Evolutionary conservation across 306 rosid species (phyloP).

Genomic region (Delonix regia): DNA sequence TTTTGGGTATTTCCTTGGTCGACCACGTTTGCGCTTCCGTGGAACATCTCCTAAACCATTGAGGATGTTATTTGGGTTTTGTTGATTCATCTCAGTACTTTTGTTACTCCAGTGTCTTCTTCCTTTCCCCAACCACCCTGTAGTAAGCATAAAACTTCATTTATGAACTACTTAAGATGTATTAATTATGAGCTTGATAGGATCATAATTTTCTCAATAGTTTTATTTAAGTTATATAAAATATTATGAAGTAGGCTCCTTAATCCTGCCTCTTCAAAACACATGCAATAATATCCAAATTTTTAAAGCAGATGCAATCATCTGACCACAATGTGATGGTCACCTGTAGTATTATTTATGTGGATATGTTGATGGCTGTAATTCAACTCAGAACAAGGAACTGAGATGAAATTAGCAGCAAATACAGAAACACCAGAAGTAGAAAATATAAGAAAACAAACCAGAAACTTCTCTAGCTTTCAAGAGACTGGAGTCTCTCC

Average conservation of each 20-base stretch:
- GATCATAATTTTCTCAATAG: slow-evolving; percentile 11
- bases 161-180: neutral
- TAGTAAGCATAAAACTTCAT: slow-evolving; percentile 4
- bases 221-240: neutral
- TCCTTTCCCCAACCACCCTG: slow-evolving; percentile 23
- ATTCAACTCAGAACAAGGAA: no score
- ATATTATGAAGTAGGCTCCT: neutral
- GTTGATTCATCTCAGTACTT: slow-evolving; percentile 58
- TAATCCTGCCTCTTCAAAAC: slow-evolving; percentile 1
- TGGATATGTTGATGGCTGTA: no score
- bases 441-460: no score
- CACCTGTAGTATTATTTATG: no score
- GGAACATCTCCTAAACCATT: slow-evolving; percentile 64
- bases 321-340: no score
- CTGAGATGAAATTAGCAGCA: no score
- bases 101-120: slow-evolving; percentile 18
- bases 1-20: slow-evolving; percentile 84
- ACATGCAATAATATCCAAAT: neutral
- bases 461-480: no score
- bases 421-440: no score
- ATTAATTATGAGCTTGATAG: slow-evolving; percentile 3
- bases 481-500: no score
- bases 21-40: slow-evolving; percentile 90
- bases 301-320: neutral
- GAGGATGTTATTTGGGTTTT: slow-evolving; percentile 52